Conservation (phyloP, 768 basidiomycete species). For the Suillus subluteus region DNA sequence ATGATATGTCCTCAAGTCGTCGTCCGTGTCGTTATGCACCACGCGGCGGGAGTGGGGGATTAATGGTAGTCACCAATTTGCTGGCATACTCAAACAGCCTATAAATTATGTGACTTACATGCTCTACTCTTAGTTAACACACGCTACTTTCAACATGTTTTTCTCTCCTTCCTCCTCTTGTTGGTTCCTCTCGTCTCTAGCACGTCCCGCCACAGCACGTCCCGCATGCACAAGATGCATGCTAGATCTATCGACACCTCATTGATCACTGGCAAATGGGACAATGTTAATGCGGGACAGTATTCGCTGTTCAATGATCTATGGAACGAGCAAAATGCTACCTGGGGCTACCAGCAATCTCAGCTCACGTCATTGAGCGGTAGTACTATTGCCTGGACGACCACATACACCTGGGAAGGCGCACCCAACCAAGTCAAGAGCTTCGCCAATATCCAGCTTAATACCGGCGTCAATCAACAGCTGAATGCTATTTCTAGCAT, state of each 20-base stretch:
- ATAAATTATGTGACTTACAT: neutral
- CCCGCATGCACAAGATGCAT: slow-evolving; percentile 1
- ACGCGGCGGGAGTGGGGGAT: neutral
- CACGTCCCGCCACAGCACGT: neutral
- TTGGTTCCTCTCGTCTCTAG: slow-evolving; percentile 28
- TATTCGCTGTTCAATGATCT: slow-evolving; percentile 58
- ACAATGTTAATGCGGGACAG: slow-evolving; percentile 43
- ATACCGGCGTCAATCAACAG: slow-evolving; percentile 53
- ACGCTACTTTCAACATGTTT: neutral
- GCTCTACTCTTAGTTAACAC: neutral
- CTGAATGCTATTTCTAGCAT: slow-evolving; percentile 58
- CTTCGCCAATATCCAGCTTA: slow-evolving; percentile 59
- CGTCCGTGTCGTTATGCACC: neutral
- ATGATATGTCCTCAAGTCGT: neutral
- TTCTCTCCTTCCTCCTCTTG: slow-evolving; percentile 12
- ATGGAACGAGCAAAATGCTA: slow-evolving; percentile 43
- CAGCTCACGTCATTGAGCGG: slow-evolving; percentile 46
- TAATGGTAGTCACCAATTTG: slow-evolving; percentile 4
- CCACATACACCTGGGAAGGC: slow-evolving; percentile 57
- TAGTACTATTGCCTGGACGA: slow-evolving; percentile 51
- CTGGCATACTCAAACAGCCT: neutral
- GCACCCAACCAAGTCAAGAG: slow-evolving; percentile 55
- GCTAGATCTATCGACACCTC: slow-evolving; percentile 25
- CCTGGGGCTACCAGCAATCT: slow-evolving; percentile 56
- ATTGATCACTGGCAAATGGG: slow-evolving; percentile 52